Evolutionary conservation across 768 basidiomycete species (phyloP).

Genomic region (Leccinellum rugosiceps): DNA sequence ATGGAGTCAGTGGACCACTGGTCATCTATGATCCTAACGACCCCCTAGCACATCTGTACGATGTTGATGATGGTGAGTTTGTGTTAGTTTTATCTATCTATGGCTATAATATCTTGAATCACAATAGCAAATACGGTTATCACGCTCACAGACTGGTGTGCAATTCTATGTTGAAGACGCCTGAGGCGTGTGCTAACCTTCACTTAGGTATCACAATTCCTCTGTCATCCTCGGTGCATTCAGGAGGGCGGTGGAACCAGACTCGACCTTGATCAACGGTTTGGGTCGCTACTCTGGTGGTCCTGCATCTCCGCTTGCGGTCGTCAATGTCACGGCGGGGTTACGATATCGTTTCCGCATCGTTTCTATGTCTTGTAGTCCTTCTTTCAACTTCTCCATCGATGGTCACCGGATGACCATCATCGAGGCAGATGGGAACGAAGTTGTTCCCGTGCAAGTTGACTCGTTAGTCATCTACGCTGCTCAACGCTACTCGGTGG

Average conservation of each 20-base stretch:
- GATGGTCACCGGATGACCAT: slow-evolving; percentile 48
- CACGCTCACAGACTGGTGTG: slow-evolving; percentile 48
- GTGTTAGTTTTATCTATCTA: not conserved
- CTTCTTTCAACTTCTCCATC: slow-evolving; percentile 40
- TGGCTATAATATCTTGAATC: not conserved
- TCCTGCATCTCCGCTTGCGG: slow-evolving; percentile 37
- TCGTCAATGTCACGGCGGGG: slow-evolving; percentile 41
- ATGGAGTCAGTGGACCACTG: slow-evolving; percentile 42
- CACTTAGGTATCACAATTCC: slow-evolving; percentile 36
- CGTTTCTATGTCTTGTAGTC: slow-evolving; percentile 49
- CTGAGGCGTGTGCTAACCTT: slow-evolving; percentile 10
- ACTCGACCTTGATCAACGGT: slow-evolving; percentile 54
- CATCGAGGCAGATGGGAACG: slow-evolving; percentile 51
- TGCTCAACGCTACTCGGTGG: slow-evolving; percentile 44
- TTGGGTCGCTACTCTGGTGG: slow-evolving; percentile 45
- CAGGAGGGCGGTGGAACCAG: slow-evolving; percentile 8
- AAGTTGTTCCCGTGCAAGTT: slow-evolving; percentile 40
- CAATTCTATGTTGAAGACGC: not conserved
- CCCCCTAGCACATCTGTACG: slow-evolving; percentile 39
- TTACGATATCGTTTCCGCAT: slow-evolving; percentile 55
- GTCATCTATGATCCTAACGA: slow-evolving; percentile 46
- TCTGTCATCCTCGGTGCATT: slow-evolving; percentile 16
- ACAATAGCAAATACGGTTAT: slow-evolving; percentile 39
- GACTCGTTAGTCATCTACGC: slow-evolving; percentile 33
- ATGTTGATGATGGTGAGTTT: slow-evolving; percentile 43